phyloP scores from a whole-genome alignment of 345 rosid genomes.

The Hirschfeldia incana region DNA sequence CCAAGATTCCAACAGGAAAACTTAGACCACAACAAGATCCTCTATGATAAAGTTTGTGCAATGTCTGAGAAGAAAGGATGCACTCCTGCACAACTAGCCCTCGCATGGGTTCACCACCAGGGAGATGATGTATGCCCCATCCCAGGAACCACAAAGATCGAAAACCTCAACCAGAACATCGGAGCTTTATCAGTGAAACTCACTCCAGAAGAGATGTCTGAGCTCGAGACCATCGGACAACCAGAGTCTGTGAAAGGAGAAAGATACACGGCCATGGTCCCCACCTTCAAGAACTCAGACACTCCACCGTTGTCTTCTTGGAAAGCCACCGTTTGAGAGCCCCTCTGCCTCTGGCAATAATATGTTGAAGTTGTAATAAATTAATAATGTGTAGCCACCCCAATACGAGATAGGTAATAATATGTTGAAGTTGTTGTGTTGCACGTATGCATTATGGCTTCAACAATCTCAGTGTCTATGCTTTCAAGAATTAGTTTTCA shows the following conservation, averaged over 20 bases:
- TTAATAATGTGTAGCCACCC: background rate
- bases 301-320: background rate
- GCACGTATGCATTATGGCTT: background rate
- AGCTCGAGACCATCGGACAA: conserved; percentile 53
- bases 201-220: conserved; percentile 54
- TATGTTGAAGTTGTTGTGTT: background rate
- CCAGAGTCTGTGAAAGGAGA: conserved; percentile 47
- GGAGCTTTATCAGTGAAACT: conserved; percentile 61
- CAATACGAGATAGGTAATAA: background rate
- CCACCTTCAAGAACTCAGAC: background rate
- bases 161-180: conserved; percentile 63
- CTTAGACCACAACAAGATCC: conserved; percentile 46
- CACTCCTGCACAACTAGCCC: conserved; percentile 63
- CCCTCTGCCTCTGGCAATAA: background rate
- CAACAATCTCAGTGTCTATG: background rate
- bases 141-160: conserved; percentile 61
- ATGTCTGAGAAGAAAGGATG: conserved; percentile 55
- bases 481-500: background rate
- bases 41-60: conserved; percentile 50
- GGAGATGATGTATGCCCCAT: conserved; percentile 67
- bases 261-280: conserved; percentile 1
- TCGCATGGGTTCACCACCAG: conserved; percentile 71
- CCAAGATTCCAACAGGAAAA: conserved; percentile 71
- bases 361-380: too few species aligned
- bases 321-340: background rate